Evolutionary conservation across 305 asterid species (phyloP).

Genomic region (Fraxinus latifolia): DNA sequence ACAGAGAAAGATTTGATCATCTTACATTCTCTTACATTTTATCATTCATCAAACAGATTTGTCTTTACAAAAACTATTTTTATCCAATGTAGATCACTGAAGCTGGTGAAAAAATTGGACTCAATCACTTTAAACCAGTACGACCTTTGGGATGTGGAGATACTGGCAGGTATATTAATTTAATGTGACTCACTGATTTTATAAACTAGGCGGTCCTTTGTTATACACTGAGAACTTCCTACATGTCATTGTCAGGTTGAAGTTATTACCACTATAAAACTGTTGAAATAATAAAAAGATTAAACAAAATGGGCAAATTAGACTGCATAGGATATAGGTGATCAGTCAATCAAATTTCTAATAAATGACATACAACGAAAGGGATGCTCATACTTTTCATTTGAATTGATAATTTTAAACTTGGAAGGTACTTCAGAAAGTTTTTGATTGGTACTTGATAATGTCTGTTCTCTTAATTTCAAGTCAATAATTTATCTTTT

Average conservation of each 20-base stretch:
- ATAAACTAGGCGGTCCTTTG: background rate
- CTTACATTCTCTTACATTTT: background rate
- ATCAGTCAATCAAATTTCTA: background rate
- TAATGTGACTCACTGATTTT: constrained; percentile 1
- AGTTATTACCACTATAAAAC: background rate
- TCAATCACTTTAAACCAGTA: constrained; percentile 83
- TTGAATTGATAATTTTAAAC: background rate
- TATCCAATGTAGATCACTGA: constrained; percentile 53
- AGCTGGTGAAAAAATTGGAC: constrained; percentile 72
- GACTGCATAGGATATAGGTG: background rate
- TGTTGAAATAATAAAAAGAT: background rate
- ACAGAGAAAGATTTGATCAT: background rate
- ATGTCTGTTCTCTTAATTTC: background rate
- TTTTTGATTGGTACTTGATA: background rate
- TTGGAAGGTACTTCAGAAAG: background rate
- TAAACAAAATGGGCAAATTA: background rate
- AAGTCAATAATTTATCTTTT: background rate
- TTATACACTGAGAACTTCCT: background rate
- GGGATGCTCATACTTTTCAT: background rate
- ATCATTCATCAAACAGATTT: constrained; percentile 14
- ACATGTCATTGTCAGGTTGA: background rate
- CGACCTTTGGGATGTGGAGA: constrained; percentile 98
- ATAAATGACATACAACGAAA: background rate
- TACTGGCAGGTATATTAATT: constrained; percentile 76
- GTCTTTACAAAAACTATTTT: constrained; percentile 9